A percentile compares a stretch with the other conserved stretches of the same genome.
Conservation (phyloP, 192 early-diverging fungal species). For the Neocallimastix lanati region DNA sequence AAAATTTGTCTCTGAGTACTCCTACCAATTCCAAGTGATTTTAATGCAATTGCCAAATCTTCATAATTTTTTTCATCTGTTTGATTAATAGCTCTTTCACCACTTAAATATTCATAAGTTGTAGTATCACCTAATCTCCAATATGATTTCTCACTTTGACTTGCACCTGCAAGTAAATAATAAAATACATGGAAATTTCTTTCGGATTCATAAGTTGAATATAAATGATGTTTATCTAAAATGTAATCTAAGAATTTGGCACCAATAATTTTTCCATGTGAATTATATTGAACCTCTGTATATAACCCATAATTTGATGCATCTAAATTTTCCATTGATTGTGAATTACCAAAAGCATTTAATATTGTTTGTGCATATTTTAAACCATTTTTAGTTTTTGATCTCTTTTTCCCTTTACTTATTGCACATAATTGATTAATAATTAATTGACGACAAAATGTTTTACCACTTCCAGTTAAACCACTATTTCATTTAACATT, state of each 20-base stretch:
- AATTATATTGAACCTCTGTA: conserved; percentile 80
- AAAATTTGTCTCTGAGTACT: conserved; percentile 71
- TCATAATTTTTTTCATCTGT: conserved; percentile 1
- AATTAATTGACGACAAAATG: neutral
- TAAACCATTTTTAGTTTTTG: neutral
- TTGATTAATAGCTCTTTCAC: neutral
- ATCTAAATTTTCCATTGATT: conserved; percentile 51
- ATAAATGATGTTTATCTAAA: conserved; percentile 57
- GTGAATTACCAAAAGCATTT: conserved; percentile 76
- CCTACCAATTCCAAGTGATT: conserved; percentile 63
- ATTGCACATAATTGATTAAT: neutral
- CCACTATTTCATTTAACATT: neutral
- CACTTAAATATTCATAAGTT: neutral
- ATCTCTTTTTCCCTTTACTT: neutral
- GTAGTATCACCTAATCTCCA: conserved; percentile 37
- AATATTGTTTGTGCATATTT: conserved; percentile 48
- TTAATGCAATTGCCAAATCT: conserved; percentile 60
- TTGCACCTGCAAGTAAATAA: conserved; percentile 71
- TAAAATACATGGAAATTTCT: conserved; percentile 93
- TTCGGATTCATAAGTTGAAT: conserved; percentile 29
- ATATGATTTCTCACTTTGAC: conserved; percentile 52
- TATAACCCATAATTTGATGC: conserved; percentile 72
- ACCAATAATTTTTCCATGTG: conserved; percentile 73
- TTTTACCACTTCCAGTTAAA: neutral
- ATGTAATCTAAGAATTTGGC: conserved; percentile 57